These are phyloP conservation scores for Camellia granthamiana DNA, from an alignment of 148 eudicot genomes.

Conservation along the genomic window DNA sequence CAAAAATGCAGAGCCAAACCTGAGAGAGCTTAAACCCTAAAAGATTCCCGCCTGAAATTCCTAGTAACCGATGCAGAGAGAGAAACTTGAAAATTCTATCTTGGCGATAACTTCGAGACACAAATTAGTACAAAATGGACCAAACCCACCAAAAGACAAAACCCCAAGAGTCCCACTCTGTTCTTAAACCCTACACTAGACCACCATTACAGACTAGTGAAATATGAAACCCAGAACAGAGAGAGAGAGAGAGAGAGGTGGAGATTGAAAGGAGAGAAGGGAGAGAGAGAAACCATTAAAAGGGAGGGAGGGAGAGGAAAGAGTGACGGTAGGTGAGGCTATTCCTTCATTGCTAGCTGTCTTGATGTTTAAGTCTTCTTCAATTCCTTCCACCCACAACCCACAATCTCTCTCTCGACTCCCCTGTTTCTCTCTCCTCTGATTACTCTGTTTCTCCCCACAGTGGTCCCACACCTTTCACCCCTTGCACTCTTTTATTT, in stretches of 20 bases:
- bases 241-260: background rate
- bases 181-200: background rate
- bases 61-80: background rate
- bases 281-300: constrained; percentile 15
- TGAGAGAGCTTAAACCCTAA: constrained; percentile 12
- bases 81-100: background rate
- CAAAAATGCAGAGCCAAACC: constrained; percentile 25
- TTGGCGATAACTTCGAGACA: background rate
- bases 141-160: background rate
- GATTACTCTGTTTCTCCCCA: background rate
- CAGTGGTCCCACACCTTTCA: constrained; percentile 13
- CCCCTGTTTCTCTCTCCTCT: background rate
- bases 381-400: constrained; percentile 8
- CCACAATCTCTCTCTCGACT: background rate
- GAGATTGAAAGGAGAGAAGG: constrained; percentile 16
- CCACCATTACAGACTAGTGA: background rate
- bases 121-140: background rate
- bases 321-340: constrained; percentile 21
- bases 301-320: background rate
- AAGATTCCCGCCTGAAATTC: constrained; percentile 7
- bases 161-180: background rate
- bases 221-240: background rate
- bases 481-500: background rate
- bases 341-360: constrained; percentile 46
- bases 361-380: constrained; percentile 55